Evolutionary conservation across 306 rosid species (phyloP), one percentile per base, ranked within the genome.

Genomic region (Fagus crenata): DNA sequence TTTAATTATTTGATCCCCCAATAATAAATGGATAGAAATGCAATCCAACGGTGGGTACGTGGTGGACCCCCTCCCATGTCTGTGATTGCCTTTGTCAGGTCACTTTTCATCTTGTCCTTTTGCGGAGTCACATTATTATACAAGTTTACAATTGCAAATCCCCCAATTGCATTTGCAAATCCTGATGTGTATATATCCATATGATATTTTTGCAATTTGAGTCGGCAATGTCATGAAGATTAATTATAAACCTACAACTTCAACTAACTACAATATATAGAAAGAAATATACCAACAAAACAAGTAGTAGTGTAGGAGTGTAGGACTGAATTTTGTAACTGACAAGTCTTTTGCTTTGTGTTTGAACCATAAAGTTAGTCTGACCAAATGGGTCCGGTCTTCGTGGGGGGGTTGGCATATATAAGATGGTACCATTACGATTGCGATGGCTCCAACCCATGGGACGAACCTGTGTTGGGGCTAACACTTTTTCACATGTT

Each of bases 61-160:
- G 11, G 85, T 86, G 87, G 90, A 76, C 87, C 89, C 84, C 78
- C 65, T 61, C 40, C 51, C 14, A 46, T 46, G 4, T 12, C 11
- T 37, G 69, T 43, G 59, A 41, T 41, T 33, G 49, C 40, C 13
- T 56, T 14, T 35, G 54, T 81, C 71, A 55, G 31, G 71, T 71
- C 74, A 18, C 46, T 46, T 61, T 68, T 55, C n/a, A 46, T 53
- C 53, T 53, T 61, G 72, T 75, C 60, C 18, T 53, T 3, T 14
- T 46, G 51, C 51, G 14, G 51, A 2, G 51, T 46, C 51, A 46
- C 51, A 43, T 7, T 43, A 43, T 12, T 43, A 6, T 8, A 43
- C 13, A 9, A 46, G 28, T 22, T 22, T 22, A n/a, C n/a, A n/a
- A n/a, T n/a, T n/a, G n/a, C n/a, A n/a, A n/a, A n/a, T n/a, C n/a